Conservation (phyloP, 345 rosid genomes). For the Eucalyptus cladocalyx region DNA sequence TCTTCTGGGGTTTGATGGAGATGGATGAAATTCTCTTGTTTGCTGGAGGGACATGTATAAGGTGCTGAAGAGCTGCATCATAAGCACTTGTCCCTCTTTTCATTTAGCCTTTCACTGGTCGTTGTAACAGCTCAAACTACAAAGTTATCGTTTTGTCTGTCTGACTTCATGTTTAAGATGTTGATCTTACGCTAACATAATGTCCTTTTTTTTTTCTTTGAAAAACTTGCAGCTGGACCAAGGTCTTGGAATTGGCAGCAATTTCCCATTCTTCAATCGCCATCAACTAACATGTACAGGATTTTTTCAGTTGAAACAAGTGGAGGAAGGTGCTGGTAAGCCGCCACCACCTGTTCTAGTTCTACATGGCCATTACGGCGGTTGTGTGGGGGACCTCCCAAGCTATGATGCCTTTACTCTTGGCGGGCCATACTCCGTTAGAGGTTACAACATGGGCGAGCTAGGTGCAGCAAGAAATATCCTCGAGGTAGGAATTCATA, state of each 20-base stretch:
- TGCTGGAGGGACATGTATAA: background rate
- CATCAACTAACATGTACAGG: constrained; percentile 81
- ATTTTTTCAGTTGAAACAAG: constrained; percentile 76
- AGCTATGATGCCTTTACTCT: constrained; percentile 96
- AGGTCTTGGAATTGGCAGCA: constrained; percentile 94
- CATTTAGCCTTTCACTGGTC: background rate
- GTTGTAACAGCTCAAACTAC: background rate
- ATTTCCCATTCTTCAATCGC: constrained; percentile 93
- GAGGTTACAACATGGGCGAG: constrained; percentile 99
- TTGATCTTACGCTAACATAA: background rate
- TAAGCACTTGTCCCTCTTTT: background rate
- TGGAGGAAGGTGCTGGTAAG: constrained; percentile 78
- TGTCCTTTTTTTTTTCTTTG: background rate
- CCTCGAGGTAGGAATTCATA: constrained; percentile 51
- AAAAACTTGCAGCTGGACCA: constrained; percentile 70
- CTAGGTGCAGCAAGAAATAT: constrained; percentile 85
- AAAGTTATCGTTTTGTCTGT: background rate
- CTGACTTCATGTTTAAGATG: background rate
- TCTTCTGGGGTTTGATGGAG: background rate
- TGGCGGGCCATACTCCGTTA: constrained; percentile 97
- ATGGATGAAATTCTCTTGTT: background rate
- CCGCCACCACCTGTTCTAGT: constrained; percentile 90
- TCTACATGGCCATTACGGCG: constrained; percentile 98
- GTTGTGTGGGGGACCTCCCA: constrained; percentile 96
- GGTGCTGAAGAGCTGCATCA: background rate